Conservation (phyloP, 805 yeast genomes). For the Phaffomyces antillensis region DNA sequence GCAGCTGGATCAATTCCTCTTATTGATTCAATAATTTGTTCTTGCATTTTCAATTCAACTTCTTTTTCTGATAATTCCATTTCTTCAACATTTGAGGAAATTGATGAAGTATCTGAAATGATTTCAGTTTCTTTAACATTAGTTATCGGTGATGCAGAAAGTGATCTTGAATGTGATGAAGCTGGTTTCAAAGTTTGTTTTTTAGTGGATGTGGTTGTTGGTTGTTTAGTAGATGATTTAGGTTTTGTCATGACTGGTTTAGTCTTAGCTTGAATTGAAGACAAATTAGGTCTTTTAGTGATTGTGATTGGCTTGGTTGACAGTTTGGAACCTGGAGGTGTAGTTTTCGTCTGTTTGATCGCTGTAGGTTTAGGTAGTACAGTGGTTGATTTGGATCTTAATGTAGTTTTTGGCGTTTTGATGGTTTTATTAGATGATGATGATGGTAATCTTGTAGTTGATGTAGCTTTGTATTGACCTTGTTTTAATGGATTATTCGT, state of each 20-base stretch:
- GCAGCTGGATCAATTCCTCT: constrained; percentile 73
- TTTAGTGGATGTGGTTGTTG: not conserved
- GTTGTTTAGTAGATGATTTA: constrained; percentile 3
- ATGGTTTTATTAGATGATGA: not conserved
- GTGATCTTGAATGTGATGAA: constrained; percentile 5
- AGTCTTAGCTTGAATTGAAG: not conserved
- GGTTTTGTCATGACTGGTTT: constrained; percentile 4
- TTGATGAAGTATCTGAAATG: constrained; percentile 10
- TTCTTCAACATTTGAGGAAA: constrained; percentile 15
- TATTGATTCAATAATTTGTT: constrained; percentile 28
- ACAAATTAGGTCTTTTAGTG: not conserved
- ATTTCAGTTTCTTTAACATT: constrained; percentile 20
- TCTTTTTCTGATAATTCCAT: constrained; percentile 22
- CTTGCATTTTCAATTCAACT: constrained; percentile 23
- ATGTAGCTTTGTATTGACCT: not conserved
- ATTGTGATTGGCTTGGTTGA: not conserved
- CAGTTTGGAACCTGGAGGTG: not conserved
- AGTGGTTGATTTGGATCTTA: not conserved
- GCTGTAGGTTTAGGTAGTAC: not conserved
- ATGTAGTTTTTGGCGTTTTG: not conserved
- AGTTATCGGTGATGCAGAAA: constrained; percentile 19
- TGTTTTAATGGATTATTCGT: not conserved
- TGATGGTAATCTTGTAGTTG: not conserved
- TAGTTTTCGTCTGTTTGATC: too few species aligned
- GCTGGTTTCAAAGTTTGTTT: constrained; percentile 2